Base-by-base conservation (phyloP, 1,284 basidiomycete species). In the Pholiota adiposa region DNA sequence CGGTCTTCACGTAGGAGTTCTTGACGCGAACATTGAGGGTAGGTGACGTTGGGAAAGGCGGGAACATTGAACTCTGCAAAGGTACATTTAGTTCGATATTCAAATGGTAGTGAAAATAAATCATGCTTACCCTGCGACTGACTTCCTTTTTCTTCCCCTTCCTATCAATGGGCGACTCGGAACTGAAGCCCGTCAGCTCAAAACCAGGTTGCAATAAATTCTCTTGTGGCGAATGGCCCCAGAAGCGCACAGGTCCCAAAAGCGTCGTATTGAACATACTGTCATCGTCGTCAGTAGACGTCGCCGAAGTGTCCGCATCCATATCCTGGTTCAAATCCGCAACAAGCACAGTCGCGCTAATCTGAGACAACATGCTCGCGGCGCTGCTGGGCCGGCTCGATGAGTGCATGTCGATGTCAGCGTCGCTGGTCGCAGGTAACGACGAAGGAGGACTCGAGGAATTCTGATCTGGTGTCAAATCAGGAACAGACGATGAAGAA, bases 361-460 rank as follows among this genome's bases (percentile, higher is more conserved):
- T 61, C 19, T 63, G 44, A 58, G 50, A 61, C 38, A 54, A 40
- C 33, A 58, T 62, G 40, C 62, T 59, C 18, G 66, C 64, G 18
- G 60, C 60, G 57, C 70, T 70, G 8, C 63, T 56, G 5, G 63
- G 44, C 19, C 56, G 56, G 21, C 51, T 58, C 1, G 44, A 46
- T 12, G 44, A 46, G 27, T 48, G 55, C 50, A 70, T 65, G 49
- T 73, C 73, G 38, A 72, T 62, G 29, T 77, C 79, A 59, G 75
- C 66, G 49, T 81, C 79, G 53, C 76, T 79, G 2, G 75, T 77
- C 12, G 77, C 77, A 41, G 78, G 76, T 18, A 72, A 66, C 9
- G 72, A 73, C 8, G 69, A 68, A 21, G 81, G 81, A 1, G 89
- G 88, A 63, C 89, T 91, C 4, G 88, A 90, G 0, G 87, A 88